Evolutionary conservation across 768 basidiomycete species (phyloP), one percentile per base, ranked within the genome.

Genomic region (Hygrophorus russula): DNA sequence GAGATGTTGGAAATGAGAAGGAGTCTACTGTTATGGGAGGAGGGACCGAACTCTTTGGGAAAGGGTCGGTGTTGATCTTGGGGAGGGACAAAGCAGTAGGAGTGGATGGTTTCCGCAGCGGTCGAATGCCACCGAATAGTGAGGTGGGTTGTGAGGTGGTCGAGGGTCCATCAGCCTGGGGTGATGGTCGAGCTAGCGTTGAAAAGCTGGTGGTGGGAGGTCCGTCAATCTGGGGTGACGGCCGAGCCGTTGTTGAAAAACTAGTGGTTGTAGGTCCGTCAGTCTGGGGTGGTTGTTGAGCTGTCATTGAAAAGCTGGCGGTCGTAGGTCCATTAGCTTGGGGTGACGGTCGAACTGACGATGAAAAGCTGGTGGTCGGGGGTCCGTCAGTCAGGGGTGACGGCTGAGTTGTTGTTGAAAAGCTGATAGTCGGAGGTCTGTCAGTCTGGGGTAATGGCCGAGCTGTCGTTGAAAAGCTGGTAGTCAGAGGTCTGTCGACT

Each of bases 61-160:
- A 42, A 18, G 28, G 32, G 13, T 15, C 56, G 11, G 62, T 66
- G 45, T 68, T 54, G 36, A 69, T 66, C 49, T 59, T 65, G 13
- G 51, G 46, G 3, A 64, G 52, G 9, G 60, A 47, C 1, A 63
- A 65, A 13, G 64, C 49, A n/a, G 37, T 44, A 13, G 53, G 44
- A 18, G 39, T 33, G 12, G 32, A 19, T 17, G 32, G 28, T 19
- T 20, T n/a, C 12, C 36, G 14, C 33, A 17, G 9, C 17, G 33
- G 5, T 35, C 5, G 33, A 35, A 35, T 4, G n/a, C 33, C 33
- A 9, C 5, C n/a, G 33, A 30, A 38, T 42, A 46, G 12, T 42
- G 39, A 12, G 51, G 49, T 10, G 57, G 51, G 2, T 47, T 56
- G 13, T 48, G 36, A 4, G 56, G 48, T 9, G 17, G 33, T n/a